Base-by-base conservation (phyloP, 2,329 filamentous ascomycete species). In the Pestalotiopsis sp. region DNA sequence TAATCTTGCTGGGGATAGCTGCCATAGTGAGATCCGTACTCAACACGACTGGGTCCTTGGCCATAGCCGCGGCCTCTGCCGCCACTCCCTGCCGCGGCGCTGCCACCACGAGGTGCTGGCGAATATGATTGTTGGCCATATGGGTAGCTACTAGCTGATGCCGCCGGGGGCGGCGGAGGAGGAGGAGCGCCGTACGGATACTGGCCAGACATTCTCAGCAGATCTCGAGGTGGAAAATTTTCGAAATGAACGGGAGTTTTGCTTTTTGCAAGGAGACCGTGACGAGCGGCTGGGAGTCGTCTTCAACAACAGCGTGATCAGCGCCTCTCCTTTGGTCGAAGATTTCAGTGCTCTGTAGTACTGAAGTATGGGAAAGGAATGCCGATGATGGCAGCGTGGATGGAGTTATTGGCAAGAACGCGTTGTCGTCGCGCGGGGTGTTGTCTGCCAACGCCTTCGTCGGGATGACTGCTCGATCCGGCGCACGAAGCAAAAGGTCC, bases 91-190 rank as follows among this genome's bases (percentile, higher is more conserved):
- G 71, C 71, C n/a, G 69, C 71, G 58, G 69, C 65, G 56, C 74
- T 73, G 41, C 75, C 73, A 62, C 76, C 75, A 65, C 74, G 73
- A 45, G 74, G 71, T 17, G 74, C 76, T 56, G 83, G 82, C 58
- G 81, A 78, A 73, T 87, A 86, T 41, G 82, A 77, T 27, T 84
- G 77, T 71, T 82, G 80, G 64, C 72, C 74, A 67, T 77, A 78
- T 2, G 76, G 71, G 69, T 78, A 78, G 23, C 71, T 69, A 59
- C 66, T 70, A 13, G 72, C 69, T 61, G 74, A 70, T 17, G 74
- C 74, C 25, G 75, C 66, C 14, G 77, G 68, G 12, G 77, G 73
- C 66, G 77, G 73, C 27, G 77, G 77, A 56, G 77, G 77, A 56
- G 77, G 77, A 38, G 75, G 74, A 9, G 74, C 68, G 12, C 63